Evolutionary conservation across 2,329 filamentous ascomycete genomes (phyloP).

Genomic region (Talaromyces sp.): DNA sequence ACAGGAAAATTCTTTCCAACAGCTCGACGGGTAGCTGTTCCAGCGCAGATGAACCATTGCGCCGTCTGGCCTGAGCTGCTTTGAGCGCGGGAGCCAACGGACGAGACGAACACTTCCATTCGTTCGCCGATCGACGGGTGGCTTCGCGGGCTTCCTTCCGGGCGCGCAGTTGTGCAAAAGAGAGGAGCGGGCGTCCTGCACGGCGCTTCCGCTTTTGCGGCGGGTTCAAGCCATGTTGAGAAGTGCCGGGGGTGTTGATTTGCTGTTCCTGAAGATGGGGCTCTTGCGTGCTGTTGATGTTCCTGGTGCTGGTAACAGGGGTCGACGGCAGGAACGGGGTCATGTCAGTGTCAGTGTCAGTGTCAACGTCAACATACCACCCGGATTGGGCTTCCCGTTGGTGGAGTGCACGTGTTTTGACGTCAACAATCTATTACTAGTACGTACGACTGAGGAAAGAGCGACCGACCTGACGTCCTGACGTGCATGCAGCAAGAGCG

Average conservation of each 20-base stretch:
- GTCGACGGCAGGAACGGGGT: background rate
- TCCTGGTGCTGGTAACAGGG: background rate
- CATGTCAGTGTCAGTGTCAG: background rate
- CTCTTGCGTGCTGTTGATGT: too few relatives aligned
- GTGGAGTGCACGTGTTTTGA: background rate
- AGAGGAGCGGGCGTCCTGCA: conserved; percentile 19
- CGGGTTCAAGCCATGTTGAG: background rate
- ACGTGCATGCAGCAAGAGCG: background rate
- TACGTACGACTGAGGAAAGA: background rate
- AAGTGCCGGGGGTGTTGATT: too few relatives aligned
- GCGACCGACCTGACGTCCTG: background rate
- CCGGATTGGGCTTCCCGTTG: too few relatives aligned
- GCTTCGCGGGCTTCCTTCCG: conserved; percentile 9
- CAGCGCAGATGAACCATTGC: conserved; percentile 31
- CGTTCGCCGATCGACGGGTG: background rate
- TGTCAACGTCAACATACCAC: background rate
- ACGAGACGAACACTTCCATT: background rate
- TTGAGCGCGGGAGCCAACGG: background rate
- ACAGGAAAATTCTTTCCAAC: conserved; percentile 52
- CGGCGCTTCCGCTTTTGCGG: background rate
- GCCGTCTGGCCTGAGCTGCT: background rate
- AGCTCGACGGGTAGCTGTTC: conserved; percentile 50
- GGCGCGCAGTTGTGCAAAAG: conserved; percentile 16
- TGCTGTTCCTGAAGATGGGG: background rate
- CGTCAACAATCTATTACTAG: too few relatives aligned